A percentile compares a stretch with the other conserved stretches of the same genome.
These are phyloP conservation scores for Telfairia occidentalis DNA, from an alignment of 331 rosid genomes.

Conservation along the genomic window DNA sequence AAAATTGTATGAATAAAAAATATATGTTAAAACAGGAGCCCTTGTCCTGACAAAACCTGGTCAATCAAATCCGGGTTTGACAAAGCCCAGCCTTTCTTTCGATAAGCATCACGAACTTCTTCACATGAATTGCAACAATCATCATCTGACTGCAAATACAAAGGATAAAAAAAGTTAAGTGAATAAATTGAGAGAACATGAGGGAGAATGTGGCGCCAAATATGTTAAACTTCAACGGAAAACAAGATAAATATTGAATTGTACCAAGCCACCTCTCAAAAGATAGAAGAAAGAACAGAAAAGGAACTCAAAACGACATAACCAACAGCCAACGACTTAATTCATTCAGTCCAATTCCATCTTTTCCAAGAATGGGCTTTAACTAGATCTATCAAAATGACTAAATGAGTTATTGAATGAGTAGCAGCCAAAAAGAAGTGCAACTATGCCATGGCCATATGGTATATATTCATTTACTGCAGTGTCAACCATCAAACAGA, in stretches of 20 bases:
- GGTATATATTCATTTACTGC: background rate
- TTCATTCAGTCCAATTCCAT: background rate
- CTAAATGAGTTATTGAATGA: no score
- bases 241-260: background rate
- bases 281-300: background rate
- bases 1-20: background rate
- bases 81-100: slow-evolving; percentile 85
- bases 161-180: background rate
- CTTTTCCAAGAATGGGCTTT: background rate
- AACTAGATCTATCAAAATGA: background rate
- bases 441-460: background rate
- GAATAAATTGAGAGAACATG: background rate
- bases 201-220: background rate
- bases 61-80: slow-evolving; percentile 82
- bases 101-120: slow-evolving; percentile 94
- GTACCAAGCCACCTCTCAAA: slow-evolving; percentile 4
- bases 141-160: slow-evolving; percentile 48
- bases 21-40: background rate
- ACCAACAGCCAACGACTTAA: background rate
- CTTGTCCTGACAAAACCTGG: slow-evolving; percentile 49
- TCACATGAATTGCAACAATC: slow-evolving; percentile 85
- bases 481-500: background rate
- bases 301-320: background rate
- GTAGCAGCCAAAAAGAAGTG: background rate
- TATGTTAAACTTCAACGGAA: background rate